A percentile compares a stretch with the other conserved stretches of the same genome.
phyloP scores from a whole-genome alignment of 73 alveolate species.

The Tetrahymena elliotti region DNA sequence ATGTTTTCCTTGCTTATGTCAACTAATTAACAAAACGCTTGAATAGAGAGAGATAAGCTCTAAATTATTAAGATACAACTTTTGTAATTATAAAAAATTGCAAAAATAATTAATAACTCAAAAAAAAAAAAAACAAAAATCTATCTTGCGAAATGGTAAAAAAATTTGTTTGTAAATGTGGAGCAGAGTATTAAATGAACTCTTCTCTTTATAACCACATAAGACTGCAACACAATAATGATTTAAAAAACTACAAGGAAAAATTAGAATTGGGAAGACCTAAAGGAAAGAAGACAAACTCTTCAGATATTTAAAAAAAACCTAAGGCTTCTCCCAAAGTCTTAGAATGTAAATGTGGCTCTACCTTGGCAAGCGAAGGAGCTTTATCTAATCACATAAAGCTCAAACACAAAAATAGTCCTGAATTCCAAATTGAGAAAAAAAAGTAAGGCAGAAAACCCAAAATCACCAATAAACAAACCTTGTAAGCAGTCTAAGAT shows the following conservation, averaged over 20 bases:
- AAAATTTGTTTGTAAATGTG: not conserved
- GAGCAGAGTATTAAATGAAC: not conserved
- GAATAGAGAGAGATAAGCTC: no score
- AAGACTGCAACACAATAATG: not conserved
- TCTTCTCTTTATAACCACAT: not conserved
- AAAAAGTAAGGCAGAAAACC: not conserved
- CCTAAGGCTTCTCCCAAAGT: not conserved
- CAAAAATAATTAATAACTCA: no score
- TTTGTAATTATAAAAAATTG: no score
- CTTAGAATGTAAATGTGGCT: not conserved
- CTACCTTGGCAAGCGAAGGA: not conserved
- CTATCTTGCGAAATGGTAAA: no score
- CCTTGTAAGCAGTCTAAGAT: not conserved
- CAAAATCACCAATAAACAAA: no score
- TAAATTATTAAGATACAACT: no score
- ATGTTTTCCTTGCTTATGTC: no score
- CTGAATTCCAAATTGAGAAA: not conserved
- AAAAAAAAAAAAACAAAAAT: not conserved
- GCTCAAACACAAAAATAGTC: not conserved
- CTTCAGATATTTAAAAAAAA: no score
- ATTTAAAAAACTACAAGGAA: no score
- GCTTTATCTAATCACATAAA: not conserved
- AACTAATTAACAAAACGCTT: no score
- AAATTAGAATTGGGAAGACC: not conserved
- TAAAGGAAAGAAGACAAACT: not conserved